Conservation (phyloP, 306 rosid genomes). For the Urtica urens region DNA sequence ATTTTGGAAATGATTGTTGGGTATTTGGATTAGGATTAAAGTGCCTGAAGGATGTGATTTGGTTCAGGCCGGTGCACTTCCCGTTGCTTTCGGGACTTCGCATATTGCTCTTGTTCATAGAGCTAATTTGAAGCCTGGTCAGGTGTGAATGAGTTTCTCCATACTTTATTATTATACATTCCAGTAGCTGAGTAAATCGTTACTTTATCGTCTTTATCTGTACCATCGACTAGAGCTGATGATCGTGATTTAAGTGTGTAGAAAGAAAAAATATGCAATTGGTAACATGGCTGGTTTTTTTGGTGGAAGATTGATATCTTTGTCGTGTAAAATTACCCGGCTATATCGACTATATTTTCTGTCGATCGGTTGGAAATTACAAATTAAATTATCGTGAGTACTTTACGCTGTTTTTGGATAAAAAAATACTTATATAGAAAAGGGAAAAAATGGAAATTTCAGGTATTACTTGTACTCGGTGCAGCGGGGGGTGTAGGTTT, state of each 20-base stretch:
- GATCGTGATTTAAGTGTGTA: too few relatives aligned
- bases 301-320: too few relatives aligned
- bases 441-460: slow-evolving; percentile 6
- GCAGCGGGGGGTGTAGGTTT: slow-evolving; percentile 97
- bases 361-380: too few relatives aligned
- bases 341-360: too few relatives aligned
- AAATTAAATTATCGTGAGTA: too few relatives aligned
- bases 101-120: slow-evolving; percentile 83
- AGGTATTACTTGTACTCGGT: slow-evolving; percentile 89
- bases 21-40: slow-evolving; percentile 33
- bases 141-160: slow-evolving; percentile 39
- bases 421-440: too few relatives aligned
- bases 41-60: slow-evolving; percentile 85
- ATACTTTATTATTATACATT: not conserved
- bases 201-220: too few relatives aligned
- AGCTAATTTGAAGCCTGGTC: slow-evolving; percentile 60
- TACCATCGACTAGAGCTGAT: too few relatives aligned
- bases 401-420: not conserved
- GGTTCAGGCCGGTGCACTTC: slow-evolving; percentile 79
- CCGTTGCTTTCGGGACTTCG: slow-evolving; percentile 86
- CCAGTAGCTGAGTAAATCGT: too few relatives aligned
- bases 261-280: too few relatives aligned
- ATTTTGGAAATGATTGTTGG: not conserved
- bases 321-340: too few relatives aligned
- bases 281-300: too few relatives aligned